phyloP scores from a whole-genome alignment of 148 eudicot genomes.

The Pouteria glomerata region DNA sequence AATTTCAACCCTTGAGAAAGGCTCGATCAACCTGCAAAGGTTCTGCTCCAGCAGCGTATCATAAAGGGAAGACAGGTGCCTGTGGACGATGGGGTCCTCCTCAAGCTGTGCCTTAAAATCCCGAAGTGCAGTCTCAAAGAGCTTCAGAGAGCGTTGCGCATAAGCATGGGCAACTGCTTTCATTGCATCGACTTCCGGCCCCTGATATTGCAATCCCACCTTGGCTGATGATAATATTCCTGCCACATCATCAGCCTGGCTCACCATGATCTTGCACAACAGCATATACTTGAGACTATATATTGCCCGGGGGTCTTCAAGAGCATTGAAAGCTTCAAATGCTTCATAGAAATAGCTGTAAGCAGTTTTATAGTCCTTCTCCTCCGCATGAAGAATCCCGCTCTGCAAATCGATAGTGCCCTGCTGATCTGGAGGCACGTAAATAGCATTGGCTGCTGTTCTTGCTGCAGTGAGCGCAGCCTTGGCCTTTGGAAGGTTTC shows the following conservation, averaged over 20 bases:
- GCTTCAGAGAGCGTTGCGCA: constrained; percentile 24
- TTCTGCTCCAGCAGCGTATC: constrained; percentile 34
- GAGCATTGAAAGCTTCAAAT: constrained; percentile 32
- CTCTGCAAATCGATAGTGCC: constrained; percentile 18
- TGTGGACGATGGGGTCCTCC: constrained; percentile 33
- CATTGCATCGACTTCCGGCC: constrained; percentile 38
- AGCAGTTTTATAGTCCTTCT: constrained; percentile 31
- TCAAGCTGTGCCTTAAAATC: constrained; percentile 25
- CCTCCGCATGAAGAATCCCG: constrained; percentile 30
- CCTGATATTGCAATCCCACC: constrained; percentile 26
- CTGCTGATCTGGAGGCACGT: constrained; percentile 30
- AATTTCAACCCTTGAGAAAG: constrained; percentile 33
- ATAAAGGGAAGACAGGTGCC: constrained; percentile 32
- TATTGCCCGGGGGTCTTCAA: constrained; percentile 27
- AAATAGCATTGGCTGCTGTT: constrained; percentile 34
- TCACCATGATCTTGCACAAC: constrained; percentile 33
- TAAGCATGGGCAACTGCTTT: constrained; percentile 35
- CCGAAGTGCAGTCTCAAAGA: constrained; percentile 27
- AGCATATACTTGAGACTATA: constrained; percentile 35
- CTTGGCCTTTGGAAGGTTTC: constrained; percentile 32
- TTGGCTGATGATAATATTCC: constrained; percentile 29
- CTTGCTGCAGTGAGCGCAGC: constrained; percentile 36
- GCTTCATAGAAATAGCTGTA: constrained; percentile 33
- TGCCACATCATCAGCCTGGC: constrained; percentile 36
- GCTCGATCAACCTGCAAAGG: constrained; percentile 34